These are phyloP conservation scores for Inonotus obliquus DNA, from an alignment of 1,284 basidiomycete genomes.

Conservation along the genomic window DNA sequence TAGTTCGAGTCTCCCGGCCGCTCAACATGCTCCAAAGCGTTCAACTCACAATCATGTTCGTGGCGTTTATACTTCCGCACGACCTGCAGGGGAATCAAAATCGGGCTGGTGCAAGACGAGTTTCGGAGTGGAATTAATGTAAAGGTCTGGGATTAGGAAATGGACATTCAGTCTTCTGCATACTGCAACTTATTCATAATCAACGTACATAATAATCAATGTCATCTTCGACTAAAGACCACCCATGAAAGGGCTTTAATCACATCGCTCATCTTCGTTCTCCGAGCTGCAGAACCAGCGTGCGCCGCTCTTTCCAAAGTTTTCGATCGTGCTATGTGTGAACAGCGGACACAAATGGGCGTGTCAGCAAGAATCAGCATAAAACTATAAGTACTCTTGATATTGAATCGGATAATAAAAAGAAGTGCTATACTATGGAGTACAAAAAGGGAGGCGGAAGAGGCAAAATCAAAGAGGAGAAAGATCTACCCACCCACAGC, in stretches of 20 bases:
- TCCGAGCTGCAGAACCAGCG: neutral
- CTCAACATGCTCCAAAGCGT: too few relatives aligned
- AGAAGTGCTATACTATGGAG: neutral
- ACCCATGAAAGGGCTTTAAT: conserved; percentile 8
- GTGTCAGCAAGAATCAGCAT: neutral
- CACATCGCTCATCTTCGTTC: neutral
- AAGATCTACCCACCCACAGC: neutral
- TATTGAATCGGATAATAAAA: neutral
- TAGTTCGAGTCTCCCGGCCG: too few relatives aligned
- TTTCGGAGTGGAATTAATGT: too few relatives aligned
- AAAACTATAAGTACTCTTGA: neutral
- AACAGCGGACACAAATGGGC: neutral
- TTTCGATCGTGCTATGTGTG: neutral
- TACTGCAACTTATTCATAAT: too few relatives aligned
- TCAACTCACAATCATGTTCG: too few relatives aligned
- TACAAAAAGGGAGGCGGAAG: neutral
- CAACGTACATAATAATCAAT: neutral
- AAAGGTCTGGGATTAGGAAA: too few relatives aligned
- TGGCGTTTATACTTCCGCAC: too few relatives aligned
- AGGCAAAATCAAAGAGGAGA: neutral
- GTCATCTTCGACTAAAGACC: conserved; percentile 8
- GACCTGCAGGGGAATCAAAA: too few relatives aligned
- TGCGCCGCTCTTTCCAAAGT: neutral
- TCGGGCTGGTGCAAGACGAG: too few relatives aligned
- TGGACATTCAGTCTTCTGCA: too few relatives aligned